Conservation (phyloP, 2,329 filamentous ascomycete genomes). For the Xylaria multiplex region DNA sequence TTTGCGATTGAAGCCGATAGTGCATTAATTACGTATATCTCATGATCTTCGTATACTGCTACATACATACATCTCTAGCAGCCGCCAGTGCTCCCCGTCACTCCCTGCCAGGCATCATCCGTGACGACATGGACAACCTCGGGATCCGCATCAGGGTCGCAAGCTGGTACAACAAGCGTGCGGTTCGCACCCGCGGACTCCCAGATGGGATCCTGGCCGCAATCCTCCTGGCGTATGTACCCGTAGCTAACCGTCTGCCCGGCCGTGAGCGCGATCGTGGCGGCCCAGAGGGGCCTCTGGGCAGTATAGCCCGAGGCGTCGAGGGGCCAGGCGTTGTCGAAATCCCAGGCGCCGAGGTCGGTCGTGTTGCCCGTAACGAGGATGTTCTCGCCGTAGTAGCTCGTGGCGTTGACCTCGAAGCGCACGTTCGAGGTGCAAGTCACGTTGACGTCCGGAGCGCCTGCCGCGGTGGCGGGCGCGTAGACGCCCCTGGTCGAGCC, state of each 20-base stretch:
- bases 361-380: slow-evolving; percentile 56
- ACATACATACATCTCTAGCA: slow-evolving; percentile 29
- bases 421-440: slow-evolving; percentile 52
- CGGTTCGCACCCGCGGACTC: slow-evolving; percentile 54
- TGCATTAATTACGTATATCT: neutral
- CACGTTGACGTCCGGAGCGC: slow-evolving; percentile 49
- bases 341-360: slow-evolving; percentile 57
- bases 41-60: neutral
- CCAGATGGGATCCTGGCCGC: slow-evolving; percentile 54
- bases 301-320: slow-evolving; percentile 55
- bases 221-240: slow-evolving; percentile 58
- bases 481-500: slow-evolving; percentile 47
- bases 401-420: slow-evolving; percentile 59
- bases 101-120: slow-evolving; percentile 54
- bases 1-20: neutral
- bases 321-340: slow-evolving; percentile 53
- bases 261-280: slow-evolving; percentile 53
- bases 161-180: slow-evolving; percentile 53
- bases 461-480: slow-evolving; percentile 50
- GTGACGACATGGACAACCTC: slow-evolving; percentile 43
- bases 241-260: slow-evolving; percentile 57
- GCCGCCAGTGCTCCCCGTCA: slow-evolving; percentile 44
- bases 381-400: slow-evolving; percentile 59
- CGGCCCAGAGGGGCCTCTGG: slow-evolving; percentile 58
- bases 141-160: slow-evolving; percentile 43